These are phyloP conservation scores for Camellia oleifera DNA, from an alignment of 179 eudicot genomes.

Conservation along the genomic window DNA sequence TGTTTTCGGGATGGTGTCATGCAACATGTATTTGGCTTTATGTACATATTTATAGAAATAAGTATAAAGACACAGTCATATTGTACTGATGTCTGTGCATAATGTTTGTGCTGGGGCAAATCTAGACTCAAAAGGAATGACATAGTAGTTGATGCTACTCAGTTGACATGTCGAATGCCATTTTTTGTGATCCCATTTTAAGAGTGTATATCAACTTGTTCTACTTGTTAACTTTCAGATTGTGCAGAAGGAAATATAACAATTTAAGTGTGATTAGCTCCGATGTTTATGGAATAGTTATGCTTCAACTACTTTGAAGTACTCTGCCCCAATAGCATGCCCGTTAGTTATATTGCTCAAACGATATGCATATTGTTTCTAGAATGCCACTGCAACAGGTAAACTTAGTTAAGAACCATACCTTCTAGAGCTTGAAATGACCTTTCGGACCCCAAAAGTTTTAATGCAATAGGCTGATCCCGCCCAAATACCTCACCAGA, in stretches of 20 bases:
- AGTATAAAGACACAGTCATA: not conserved
- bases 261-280: too few relatives aligned
- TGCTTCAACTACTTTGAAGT: not conserved
- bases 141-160: too few relatives aligned
- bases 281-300: not conserved
- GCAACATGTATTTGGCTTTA: too few relatives aligned
- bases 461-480: conserved; percentile 83
- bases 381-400: not conserved
- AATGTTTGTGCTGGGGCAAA: too few relatives aligned
- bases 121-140: not conserved
- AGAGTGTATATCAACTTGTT: too few relatives aligned
- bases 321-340: not conserved
- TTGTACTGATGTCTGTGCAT: too few relatives aligned
- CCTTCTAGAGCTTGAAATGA: conserved; percentile 91
- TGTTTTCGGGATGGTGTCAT: too few relatives aligned
- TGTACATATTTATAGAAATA: too few relatives aligned
- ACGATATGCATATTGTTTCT: not conserved
- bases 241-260: too few relatives aligned
- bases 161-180: too few relatives aligned
- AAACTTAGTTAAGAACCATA: conserved; percentile 14
- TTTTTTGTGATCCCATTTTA: too few relatives aligned
- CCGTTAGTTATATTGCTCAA: not conserved
- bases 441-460: conserved; percentile 79
- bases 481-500: conserved; percentile 92
- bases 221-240: too few relatives aligned